Evolutionary conservation across 1,139 yeast species (phyloP), one percentile per base, ranked within the genome.

Genomic region (Suhomyces taliae): DNA sequence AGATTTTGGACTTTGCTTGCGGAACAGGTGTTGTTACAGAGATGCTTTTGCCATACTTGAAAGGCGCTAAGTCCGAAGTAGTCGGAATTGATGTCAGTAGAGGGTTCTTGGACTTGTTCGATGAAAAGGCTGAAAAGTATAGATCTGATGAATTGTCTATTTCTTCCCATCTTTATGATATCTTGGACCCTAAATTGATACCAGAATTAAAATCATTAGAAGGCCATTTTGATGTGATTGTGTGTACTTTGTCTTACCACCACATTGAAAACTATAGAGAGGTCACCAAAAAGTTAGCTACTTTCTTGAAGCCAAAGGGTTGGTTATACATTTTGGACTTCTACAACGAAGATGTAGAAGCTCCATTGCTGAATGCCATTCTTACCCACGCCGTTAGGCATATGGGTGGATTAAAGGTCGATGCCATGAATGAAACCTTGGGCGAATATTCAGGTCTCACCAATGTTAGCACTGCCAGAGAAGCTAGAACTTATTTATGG

Each of bases 1-100:
- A 56, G 34, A 37, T 67, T 27, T 48, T 75, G 48, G 79, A 75
- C 54, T 74, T 75, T 55, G 79, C 78, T 1, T 74, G 79, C 53
- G 79, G 80, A 1, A 67, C 78, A 0, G 80, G 79, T 0, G 47
- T 71, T 14, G 62, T 72, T 12, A 64, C 72, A 2, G 56, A 61
- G 47, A 58, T 58, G 24, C 48, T 74, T 26, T 61, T 59, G 2
- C 72, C 73, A 1, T 67, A 64, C 47, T 52, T 72, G 26, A 48
- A 45, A 6, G 53, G 56, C 4, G 35, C 44, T 9, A 37, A 44
- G 11, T 50, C 62, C 6, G 63, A 64, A 36, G 49, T 71, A 8
- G 56, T 62, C 4, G 79, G 79, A 0, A 53, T 74, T 19, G 80
- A 75, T 48, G 67, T 75, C 46, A 72, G 69, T 45, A 53, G 58